These are phyloP conservation scores for Globisporangium echinulatum DNA, from an alignment of 352 stramenopile species.

Conservation along the genomic window DNA sequence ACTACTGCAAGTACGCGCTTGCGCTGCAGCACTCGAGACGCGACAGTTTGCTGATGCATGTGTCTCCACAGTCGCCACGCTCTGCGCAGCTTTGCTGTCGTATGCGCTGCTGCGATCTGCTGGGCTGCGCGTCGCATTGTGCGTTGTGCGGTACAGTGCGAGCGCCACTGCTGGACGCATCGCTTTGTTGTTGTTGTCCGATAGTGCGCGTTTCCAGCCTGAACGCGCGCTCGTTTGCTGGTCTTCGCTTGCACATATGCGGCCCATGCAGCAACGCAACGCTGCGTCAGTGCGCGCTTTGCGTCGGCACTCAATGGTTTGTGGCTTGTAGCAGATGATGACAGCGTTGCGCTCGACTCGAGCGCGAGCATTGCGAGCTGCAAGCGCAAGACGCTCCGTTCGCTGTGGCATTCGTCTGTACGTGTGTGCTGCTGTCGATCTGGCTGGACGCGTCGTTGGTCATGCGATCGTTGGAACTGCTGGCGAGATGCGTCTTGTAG, in stretches of 20 bases:
- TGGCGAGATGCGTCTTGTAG: neutral
- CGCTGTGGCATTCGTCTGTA: neutral
- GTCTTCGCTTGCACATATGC: neutral
- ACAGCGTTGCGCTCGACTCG: neutral
- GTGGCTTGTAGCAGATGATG: no score
- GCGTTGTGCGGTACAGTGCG: neutral
- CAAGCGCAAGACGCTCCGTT: constrained; percentile 2
- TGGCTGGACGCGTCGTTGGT: neutral
- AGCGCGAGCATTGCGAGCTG: constrained; percentile 2
- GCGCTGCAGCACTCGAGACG: no score
- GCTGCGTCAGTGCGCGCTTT: neutral
- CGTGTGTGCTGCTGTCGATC: neutral
- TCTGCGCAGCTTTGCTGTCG: neutral
- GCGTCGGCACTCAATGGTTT: neutral
- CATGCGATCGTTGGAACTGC: neutral
- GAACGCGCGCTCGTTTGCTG: neutral
- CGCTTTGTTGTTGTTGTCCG: neutral
- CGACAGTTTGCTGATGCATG: neutral
- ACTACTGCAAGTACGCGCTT: neutral
- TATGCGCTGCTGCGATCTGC: neutral
- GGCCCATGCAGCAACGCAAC: neutral
- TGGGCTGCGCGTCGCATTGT: neutral
- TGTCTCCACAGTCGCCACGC: neutral
- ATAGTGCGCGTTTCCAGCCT: no score
- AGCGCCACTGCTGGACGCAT: neutral